Evolutionary conservation across 2,329 filamentous ascomycete genomes (phyloP).

Genomic region (Trichoderma polysporum): DNA sequence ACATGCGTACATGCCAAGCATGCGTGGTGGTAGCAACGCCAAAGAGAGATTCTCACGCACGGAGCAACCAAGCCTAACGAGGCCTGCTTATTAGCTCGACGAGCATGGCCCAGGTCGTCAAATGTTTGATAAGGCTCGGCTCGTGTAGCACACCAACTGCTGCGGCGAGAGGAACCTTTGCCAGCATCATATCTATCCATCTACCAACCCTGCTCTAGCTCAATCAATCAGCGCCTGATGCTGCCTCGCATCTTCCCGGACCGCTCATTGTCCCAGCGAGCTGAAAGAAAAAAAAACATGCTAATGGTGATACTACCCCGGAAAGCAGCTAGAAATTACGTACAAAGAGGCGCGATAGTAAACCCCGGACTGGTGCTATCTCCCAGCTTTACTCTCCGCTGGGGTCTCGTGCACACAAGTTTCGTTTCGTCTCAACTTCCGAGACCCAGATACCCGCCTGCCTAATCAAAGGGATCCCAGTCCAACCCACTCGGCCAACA

Average conservation of each 20-base stretch:
- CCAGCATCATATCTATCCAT: slow-evolving; percentile 9
- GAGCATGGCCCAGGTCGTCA: background rate
- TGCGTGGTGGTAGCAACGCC: background rate
- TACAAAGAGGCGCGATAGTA: background rate
- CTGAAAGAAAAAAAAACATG: background rate
- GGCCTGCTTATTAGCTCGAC: background rate
- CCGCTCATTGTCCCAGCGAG: background rate
- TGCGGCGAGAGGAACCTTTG: slow-evolving; percentile 11
- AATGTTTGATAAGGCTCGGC: slow-evolving; percentile 16
- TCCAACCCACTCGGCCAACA: background rate
- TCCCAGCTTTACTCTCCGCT: background rate
- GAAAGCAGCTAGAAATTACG: background rate
- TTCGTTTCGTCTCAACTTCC: slow-evolving; percentile 1
- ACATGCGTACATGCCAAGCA: background rate
- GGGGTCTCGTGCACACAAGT: background rate
- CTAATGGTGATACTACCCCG: background rate
- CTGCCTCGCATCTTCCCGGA: background rate
- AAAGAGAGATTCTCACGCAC: background rate
- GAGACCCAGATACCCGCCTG: background rate
- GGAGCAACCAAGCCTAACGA: background rate
- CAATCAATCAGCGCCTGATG: background rate
- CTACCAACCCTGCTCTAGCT: background rate
- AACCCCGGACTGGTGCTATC: slow-evolving; percentile 1
- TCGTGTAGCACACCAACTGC: slow-evolving; percentile 5
- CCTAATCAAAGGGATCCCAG: background rate